These are phyloP conservation scores for Fagus sylvatica DNA, from an alignment of 306 rosid species.

Conservation along the genomic window DNA sequence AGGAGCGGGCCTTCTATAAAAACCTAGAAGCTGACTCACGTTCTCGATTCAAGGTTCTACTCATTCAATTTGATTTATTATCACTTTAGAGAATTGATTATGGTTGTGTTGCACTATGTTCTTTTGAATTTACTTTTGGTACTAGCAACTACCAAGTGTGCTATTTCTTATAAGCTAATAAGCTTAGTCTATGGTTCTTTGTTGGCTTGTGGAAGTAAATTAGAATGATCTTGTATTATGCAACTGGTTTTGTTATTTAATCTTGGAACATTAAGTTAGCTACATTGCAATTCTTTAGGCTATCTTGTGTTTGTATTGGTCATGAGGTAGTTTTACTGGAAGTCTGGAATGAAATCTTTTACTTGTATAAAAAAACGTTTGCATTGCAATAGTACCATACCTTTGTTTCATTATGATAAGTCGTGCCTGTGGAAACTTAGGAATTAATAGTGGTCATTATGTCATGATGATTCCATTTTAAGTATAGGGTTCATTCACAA, in stretches of 20 bases:
- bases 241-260: neutral
- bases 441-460: neutral
- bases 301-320: no score
- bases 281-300: neutral
- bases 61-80: constrained; percentile 15
- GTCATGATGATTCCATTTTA: no score
- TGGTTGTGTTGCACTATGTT: neutral
- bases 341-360: no score
- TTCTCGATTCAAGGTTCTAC: constrained; percentile 76
- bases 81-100: neutral
- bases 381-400: neutral
- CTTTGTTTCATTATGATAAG: neutral
- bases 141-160: constrained; percentile 1
- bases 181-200: neutral
- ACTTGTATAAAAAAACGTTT: no score
- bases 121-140: neutral
- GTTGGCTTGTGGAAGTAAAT: neutral
- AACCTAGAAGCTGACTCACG: constrained; percentile 95
- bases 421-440: neutral
- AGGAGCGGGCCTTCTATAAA: constrained; percentile 91
- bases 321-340: no score
- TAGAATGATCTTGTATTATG: neutral
- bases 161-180: neutral
- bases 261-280: neutral
- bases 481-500: no score